A percentile compares a stretch with the other conserved stretches of the same genome.
Evolutionary conservation across 306 rosid genomes (phyloP).

Genomic region (Arachis hypogaea): DNA sequence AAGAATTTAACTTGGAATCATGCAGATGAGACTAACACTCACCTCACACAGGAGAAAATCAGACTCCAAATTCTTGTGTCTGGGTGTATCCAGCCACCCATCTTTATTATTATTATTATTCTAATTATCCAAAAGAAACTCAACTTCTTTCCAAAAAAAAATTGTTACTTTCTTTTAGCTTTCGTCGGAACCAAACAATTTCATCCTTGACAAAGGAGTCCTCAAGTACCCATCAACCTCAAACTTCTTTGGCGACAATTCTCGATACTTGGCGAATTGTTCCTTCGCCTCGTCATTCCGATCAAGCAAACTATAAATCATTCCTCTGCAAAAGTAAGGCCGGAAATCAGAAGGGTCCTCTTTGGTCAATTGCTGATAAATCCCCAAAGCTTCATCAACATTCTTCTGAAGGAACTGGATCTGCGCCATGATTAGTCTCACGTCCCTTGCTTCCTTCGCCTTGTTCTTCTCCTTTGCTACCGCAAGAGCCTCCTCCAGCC

Average conservation of each 20-base stretch:
- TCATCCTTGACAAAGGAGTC: conserved; percentile 77
- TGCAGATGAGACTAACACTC: conserved; percentile 22
- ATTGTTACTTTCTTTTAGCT: conserved; percentile 45
- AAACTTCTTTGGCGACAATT: conserved; percentile 81
- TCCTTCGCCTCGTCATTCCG: conserved; percentile 78
- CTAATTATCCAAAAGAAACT: conserved; percentile 26
- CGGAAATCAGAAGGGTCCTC: conserved; percentile 83
- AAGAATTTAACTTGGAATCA: conserved; percentile 18
- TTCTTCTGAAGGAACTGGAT: conserved; percentile 83
- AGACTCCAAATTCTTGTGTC: neutral
- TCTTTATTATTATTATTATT: conserved; percentile 38
- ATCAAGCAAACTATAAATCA: conserved; percentile 90
- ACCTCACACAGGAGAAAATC: neutral
- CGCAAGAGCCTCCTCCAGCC: conserved; percentile 69
- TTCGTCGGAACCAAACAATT: conserved; percentile 74
- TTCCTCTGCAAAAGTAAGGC: conserved; percentile 85
- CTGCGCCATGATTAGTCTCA: conserved; percentile 83
- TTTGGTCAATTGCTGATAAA: conserved; percentile 55
- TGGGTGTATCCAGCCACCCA: conserved; percentile 13
- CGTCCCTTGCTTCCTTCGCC: conserved; percentile 75
- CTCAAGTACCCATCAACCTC: conserved; percentile 90
- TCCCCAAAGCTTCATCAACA: conserved; percentile 70
- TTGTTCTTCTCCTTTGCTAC: conserved; percentile 66
- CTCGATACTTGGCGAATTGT: conserved; percentile 72
- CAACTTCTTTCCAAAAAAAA: neutral